A percentile compares a stretch with the other conserved stretches of the same genome.
Evolutionary conservation across 345 rosid species (phyloP).

Genomic region (Anastatica hierochuntica): DNA sequence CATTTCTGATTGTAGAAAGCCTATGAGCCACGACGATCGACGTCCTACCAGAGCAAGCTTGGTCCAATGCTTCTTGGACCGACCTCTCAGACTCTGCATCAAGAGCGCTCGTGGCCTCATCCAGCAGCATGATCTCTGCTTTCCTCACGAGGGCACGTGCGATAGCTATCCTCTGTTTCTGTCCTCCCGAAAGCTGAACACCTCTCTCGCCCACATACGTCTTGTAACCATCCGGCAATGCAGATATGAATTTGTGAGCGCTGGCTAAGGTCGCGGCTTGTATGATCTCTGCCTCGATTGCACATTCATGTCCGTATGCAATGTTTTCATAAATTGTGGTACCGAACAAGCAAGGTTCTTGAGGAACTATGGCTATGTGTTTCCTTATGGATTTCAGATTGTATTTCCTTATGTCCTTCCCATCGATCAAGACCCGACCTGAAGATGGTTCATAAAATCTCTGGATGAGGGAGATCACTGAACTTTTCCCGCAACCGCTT

Average conservation of each 20-base stretch:
- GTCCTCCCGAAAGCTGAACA: slow-evolving; percentile 92
- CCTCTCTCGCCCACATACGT: slow-evolving; percentile 90
- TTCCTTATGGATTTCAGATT: slow-evolving; percentile 78
- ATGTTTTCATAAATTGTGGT: slow-evolving; percentile 81
- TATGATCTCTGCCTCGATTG: slow-evolving; percentile 77
- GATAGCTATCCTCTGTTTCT: slow-evolving; percentile 81
- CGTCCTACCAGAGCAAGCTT: slow-evolving; percentile 83
- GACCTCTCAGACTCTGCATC: slow-evolving; percentile 91
- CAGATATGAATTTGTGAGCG: slow-evolving; percentile 80
- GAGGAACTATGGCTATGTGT: slow-evolving; percentile 92
- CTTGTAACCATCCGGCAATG: slow-evolving; percentile 71
- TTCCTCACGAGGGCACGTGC: slow-evolving; percentile 79
- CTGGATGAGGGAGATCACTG: slow-evolving; percentile 70
- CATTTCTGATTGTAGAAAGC: slow-evolving; percentile 80
- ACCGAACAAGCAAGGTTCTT: slow-evolving; percentile 88
- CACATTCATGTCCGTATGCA: slow-evolving; percentile 78
- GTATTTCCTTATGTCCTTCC: slow-evolving; percentile 90
- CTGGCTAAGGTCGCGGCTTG: slow-evolving; percentile 92
- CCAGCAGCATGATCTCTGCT: slow-evolving; percentile 83
- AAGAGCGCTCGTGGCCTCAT: slow-evolving; percentile 95
- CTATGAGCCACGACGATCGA: slow-evolving; percentile 87
- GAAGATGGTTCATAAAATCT: slow-evolving; percentile 89
- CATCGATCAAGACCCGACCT: slow-evolving; percentile 78
- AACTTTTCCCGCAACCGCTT: slow-evolving; percentile 97
- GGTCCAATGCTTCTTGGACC: slow-evolving; percentile 89